Evolutionary conservation across 345 rosid species (phyloP).

Genomic region (Trapa bicornis): DNA sequence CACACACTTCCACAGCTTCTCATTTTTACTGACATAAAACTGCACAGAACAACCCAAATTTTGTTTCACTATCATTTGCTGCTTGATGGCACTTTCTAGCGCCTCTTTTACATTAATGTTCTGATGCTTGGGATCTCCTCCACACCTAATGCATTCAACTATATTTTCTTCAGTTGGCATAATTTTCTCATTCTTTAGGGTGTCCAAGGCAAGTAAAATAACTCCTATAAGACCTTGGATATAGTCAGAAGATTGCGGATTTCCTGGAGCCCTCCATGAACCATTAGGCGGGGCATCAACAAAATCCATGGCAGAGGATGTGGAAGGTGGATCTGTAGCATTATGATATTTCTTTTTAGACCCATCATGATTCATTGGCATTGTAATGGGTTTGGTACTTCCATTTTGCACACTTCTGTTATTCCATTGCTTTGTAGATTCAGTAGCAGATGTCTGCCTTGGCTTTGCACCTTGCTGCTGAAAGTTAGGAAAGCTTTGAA

Average conservation of each 20-base stretch:
- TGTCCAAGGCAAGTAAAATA: conserved; percentile 26
- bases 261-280: conserved; percentile 24
- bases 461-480: conserved; percentile 16
- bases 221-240: conserved; percentile 34
- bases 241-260: conserved; percentile 24
- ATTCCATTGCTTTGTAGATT: conserved; percentile 8
- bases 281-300: conserved; percentile 11
- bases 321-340: conserved; percentile 11
- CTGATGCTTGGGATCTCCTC: conserved; percentile 24
- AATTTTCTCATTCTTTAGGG: conserved; percentile 26
- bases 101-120: conserved; percentile 31
- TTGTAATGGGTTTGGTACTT: conserved; percentile 7
- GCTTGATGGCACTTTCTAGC: conserved; percentile 25
- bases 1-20: conserved; percentile 32
- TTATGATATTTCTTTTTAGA: conserved; percentile 10
- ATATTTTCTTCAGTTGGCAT: conserved; percentile 33
- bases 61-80: conserved; percentile 28
- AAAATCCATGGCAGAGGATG: conserved; percentile 9
- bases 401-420: conserved; percentile 17
- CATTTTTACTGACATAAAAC: conserved; percentile 32
- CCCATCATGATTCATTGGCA: conserved; percentile 7
- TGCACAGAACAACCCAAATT: conserved; percentile 17
- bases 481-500: conserved; percentile 11
- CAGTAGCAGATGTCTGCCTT: conserved; percentile 13
- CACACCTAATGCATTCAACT: conserved; percentile 27